phyloP scores from a whole-genome alignment of 1,284 basidiomycete genomes.

The Cryptococcus jaspeensis region DNA sequence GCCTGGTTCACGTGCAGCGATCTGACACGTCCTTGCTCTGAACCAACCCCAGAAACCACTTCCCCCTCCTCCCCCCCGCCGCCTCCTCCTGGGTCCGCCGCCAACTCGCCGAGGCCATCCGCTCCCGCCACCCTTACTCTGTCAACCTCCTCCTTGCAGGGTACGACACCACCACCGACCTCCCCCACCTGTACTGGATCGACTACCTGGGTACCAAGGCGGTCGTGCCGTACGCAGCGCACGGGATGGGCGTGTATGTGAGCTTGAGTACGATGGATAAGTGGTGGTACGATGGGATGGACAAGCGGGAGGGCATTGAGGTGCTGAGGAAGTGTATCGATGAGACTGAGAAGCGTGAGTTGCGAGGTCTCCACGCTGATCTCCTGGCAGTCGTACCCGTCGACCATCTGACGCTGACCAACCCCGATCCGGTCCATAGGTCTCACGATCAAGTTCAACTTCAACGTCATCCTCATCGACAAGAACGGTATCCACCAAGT shows the following conservation, averaged over 20 bases:
- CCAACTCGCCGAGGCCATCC: constrained; percentile 81
- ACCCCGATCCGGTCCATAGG: constrained; percentile 27
- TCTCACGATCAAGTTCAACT: constrained; percentile 76
- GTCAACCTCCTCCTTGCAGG: constrained; percentile 94
- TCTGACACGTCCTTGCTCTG: background rate
- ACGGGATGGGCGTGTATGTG: constrained; percentile 94
- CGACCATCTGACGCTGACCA: background rate
- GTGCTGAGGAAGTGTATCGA: constrained; percentile 81
- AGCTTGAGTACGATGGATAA: constrained; percentile 86
- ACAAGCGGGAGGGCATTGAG: constrained; percentile 73
- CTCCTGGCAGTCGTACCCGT: background rate
- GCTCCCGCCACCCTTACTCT: constrained; percentile 81
- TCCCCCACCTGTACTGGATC: constrained; percentile 86
- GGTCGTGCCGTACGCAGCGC: constrained; percentile 88
- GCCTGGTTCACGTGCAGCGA: too few species aligned
- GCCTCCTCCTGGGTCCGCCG: constrained; percentile 94
- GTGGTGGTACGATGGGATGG: constrained; percentile 56
- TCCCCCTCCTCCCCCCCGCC: constrained; percentile 83
- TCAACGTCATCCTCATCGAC: constrained; percentile 88
- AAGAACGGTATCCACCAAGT: constrained; percentile 81
- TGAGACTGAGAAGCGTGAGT: constrained; percentile 76
- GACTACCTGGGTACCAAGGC: constrained; percentile 91
- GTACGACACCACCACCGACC: constrained; percentile 66
- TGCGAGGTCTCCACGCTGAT: background rate
- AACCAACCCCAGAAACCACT: constrained; percentile 31